Evolutionary conservation across 768 basidiomycete species (phyloP).

Genomic region (Jaapia argillacea): DNA sequence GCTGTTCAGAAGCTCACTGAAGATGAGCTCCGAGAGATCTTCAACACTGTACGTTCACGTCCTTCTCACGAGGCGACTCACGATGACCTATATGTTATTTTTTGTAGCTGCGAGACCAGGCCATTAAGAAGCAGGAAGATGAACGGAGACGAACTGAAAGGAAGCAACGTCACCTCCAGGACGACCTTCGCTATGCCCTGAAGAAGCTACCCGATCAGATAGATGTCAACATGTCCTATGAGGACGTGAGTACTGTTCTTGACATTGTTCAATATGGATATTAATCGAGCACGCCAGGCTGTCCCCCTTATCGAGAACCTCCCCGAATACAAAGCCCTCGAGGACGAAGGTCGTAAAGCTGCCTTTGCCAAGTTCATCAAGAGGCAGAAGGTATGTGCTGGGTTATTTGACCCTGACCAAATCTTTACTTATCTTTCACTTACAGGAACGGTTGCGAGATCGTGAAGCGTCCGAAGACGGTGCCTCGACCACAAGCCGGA

Average conservation of each 20-base stretch:
- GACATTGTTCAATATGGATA: slow-evolving; percentile 1
- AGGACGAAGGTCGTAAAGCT: slow-evolving; percentile 71
- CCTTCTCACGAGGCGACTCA: neutral
- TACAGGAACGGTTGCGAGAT: slow-evolving; percentile 69
- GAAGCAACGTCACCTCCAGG: slow-evolving; percentile 78
- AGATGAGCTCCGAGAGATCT: slow-evolving; percentile 50
- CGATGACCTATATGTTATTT: too few relatives aligned
- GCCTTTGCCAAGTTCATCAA: slow-evolving; percentile 87
- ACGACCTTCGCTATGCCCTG: slow-evolving; percentile 92
- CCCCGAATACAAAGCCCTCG: slow-evolving; percentile 78
- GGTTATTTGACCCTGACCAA: slow-evolving; percentile 4
- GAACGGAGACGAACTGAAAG: slow-evolving; percentile 84
- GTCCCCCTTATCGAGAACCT: slow-evolving; percentile 72
- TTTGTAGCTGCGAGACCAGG: slow-evolving; percentile 61
- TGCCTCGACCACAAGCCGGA: slow-evolving; percentile 67
- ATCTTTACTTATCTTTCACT: neutral
- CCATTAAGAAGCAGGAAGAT: slow-evolving; percentile 68
- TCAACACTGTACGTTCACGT: slow-evolving; percentile 41
- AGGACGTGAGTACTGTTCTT: slow-evolving; percentile 48
- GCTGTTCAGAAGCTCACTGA: slow-evolving; percentile 34
- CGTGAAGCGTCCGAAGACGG: slow-evolving; percentile 70
- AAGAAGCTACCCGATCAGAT: slow-evolving; percentile 81
- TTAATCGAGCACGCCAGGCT: slow-evolving; percentile 30
- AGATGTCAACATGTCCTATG: slow-evolving; percentile 66
- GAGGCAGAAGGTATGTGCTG: slow-evolving; percentile 64